Percentiles rank a stretch among this genome's conserved stretches.
phyloP scores from a whole-genome alignment of 306 rosid species.

The Pyrus pyrifolia region DNA sequence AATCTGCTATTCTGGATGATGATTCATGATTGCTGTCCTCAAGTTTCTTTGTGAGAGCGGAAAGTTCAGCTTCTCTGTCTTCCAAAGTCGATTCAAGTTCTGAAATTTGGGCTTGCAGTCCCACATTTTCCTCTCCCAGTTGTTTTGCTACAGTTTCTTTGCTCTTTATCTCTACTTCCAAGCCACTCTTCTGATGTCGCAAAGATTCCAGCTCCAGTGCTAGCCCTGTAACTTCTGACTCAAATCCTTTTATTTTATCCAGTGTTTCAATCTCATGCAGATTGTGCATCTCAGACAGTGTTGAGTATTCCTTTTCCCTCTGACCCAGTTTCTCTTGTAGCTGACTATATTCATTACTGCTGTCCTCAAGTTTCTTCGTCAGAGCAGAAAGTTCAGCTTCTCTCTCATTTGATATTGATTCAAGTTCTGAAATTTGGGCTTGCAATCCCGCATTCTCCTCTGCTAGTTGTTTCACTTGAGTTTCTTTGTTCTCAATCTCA shows the following conservation, averaged over 20 bases:
- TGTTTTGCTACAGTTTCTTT: constrained; percentile 38
- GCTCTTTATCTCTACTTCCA: constrained; percentile 35
- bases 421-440: constrained; percentile 46
- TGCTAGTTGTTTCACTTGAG: constrained; percentile 39
- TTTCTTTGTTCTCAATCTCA: constrained; percentile 33
- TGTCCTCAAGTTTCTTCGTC: constrained; percentile 36
- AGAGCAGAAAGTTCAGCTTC: constrained; percentile 45
- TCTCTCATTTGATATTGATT: constrained; percentile 36
- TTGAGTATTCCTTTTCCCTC: constrained; percentile 44
- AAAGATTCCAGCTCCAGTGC: constrained; percentile 39
- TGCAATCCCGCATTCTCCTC: constrained; percentile 41
- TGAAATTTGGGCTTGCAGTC: constrained; percentile 40
- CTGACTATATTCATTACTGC: constrained; percentile 21
- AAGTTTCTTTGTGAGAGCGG: constrained; percentile 36
- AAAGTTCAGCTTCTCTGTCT: constrained; percentile 54
- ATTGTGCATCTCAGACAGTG: constrained; percentile 47
- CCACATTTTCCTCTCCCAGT: constrained; percentile 38
- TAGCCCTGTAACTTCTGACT: constrained; percentile 20
- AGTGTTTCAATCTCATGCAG: constrained; percentile 38
- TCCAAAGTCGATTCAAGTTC: constrained; percentile 39
- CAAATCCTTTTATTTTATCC: constrained; percentile 35
- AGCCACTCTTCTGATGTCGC: constrained; percentile 37
- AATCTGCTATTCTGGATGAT: constrained; percentile 41
- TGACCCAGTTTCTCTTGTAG: constrained; percentile 39
- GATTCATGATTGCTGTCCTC: constrained; percentile 45